Base-by-base conservation (phyloP, 257 asterid species). In the Ballota nigra region DNA sequence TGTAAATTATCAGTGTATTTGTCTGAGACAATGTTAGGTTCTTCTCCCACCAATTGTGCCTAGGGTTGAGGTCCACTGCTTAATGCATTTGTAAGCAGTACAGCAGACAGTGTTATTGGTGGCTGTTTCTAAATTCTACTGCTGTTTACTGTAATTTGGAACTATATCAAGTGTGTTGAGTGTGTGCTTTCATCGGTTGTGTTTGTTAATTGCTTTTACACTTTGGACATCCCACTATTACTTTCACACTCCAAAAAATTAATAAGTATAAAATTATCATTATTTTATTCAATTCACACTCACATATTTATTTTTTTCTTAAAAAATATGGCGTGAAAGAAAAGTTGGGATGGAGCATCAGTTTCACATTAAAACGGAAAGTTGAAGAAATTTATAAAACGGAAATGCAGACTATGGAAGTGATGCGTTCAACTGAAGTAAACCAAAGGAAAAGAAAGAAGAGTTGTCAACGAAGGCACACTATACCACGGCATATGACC, bases 381-480 rank as follows among this genome's bases (percentile, higher is more conserved):
- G n/a, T n/a, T n/a, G n/a, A n/a, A n/a, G n/a, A n/a, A n/a, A 26
- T 43, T n/a, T 5, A 47, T 9, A 47, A n/a, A 13, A 13, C 4
- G 52, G 22, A 47, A n/a, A 47, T 47, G 20, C 1, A 47, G 55
- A 47, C 10, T 2, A n/a, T n/a, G 16, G 5, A n/a, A 5, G 7
- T 3, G 8, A 33, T 47, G 5, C 1, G 55, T 18, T 6, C n/a
- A n/a, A n/a, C n/a, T n/a, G n/a, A n/a, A n/a, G n/a, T n/a, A n/a
- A n/a, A n/a, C n/a, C n/a, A n/a, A n/a, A n/a, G n/a, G n/a, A n/a
- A n/a, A n/a, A n/a, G n/a, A n/a, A n/a, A n/a, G n/a, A n/a, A n/a
- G n/a, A n/a, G n/a, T n/a, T 8, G 10, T 76, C 73, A 89, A 40
- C 78, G 84, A 36, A 88, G 77, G 84, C 98, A 92, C 70, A 81